Conservation (phyloP, 257 asterid species). For the Sherardia arvensis region DNA sequence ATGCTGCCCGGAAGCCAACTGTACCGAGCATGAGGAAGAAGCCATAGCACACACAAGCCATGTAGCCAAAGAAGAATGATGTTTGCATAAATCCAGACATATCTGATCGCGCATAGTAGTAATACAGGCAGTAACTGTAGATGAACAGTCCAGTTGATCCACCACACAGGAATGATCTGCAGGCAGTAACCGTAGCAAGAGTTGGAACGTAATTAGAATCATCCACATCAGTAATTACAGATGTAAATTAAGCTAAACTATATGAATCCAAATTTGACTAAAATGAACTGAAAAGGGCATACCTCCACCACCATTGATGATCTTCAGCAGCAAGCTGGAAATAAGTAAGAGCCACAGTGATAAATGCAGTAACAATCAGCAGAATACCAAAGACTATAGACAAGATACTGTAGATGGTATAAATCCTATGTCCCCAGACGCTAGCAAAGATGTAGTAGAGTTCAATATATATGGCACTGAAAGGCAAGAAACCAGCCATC, state of each 20-base stretch:
- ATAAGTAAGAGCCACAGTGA: slow-evolving; percentile 78
- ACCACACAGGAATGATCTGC: slow-evolving; percentile 38
- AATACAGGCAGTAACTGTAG: slow-evolving; percentile 36
- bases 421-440: slow-evolving; percentile 91
- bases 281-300: slow-evolving; percentile 12
- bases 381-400: slow-evolving; percentile 86
- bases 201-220: neutral
- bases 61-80: slow-evolving; percentile 58
- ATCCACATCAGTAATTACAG: too few relatives aligned
- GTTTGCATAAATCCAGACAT: slow-evolving; percentile 38
- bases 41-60: slow-evolving; percentile 76
- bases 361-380: slow-evolving; percentile 77
- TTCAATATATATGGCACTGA: slow-evolving; percentile 89
- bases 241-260: too few relatives aligned
- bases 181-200: neutral
- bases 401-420: slow-evolving; percentile 78
- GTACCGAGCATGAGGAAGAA: slow-evolving; percentile 88
- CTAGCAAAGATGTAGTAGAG: slow-evolving; percentile 87
- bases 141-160: slow-evolving; percentile 42
- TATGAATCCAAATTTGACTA: too few relatives aligned
- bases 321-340: slow-evolving; percentile 96
- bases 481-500: slow-evolving; percentile 91
- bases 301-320: slow-evolving; percentile 99
- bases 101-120: slow-evolving; percentile 35
- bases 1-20: slow-evolving; percentile 82